Percentiles rank a stretch among this genome's conserved stretches.
These are phyloP conservation scores for Boletales sp. DNA, from an alignment of 768 basidiomycete species.

Conservation along the genomic window DNA sequence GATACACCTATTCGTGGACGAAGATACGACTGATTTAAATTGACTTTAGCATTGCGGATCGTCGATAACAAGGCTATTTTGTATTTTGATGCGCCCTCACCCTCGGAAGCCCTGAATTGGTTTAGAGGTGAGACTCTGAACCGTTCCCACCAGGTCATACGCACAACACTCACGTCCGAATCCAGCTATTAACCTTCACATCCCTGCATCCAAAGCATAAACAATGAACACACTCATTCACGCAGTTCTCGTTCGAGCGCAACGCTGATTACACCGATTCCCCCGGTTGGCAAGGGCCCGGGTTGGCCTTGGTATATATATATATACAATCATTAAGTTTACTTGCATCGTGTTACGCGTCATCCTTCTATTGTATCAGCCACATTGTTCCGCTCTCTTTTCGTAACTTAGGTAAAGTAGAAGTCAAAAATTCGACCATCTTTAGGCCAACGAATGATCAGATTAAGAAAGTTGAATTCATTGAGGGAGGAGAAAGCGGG, in stretches of 20 bases:
- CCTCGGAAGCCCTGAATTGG: constrained; percentile 86
- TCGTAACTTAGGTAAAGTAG: constrained; percentile 25
- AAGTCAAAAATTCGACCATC: constrained; percentile 6
- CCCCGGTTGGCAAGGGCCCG: constrained; percentile 13
- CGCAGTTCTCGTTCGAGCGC: constrained; percentile 4
- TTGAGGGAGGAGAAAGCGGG: too few species aligned
- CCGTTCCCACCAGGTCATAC: not conserved
- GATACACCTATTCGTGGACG: constrained; percentile 9
- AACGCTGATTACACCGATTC: constrained; percentile 3
- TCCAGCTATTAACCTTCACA: constrained; percentile 84
- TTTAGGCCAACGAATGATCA: not conserved
- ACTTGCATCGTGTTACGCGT: constrained; percentile 26
- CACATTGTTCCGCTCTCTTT: constrained; percentile 18
- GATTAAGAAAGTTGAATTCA: too few species aligned
- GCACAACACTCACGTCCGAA: constrained; percentile 3
- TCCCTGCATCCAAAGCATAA: constrained; percentile 77
- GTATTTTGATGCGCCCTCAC: constrained; percentile 82
- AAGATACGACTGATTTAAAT: constrained; percentile 4
- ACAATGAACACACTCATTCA: constrained; percentile 15
- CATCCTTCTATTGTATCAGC: constrained; percentile 33
- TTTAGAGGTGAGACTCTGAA: constrained; percentile 63
- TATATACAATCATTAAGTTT: constrained; percentile 36
- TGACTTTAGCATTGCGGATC: constrained; percentile 63
- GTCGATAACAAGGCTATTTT: constrained; percentile 91
- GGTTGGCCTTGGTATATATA: constrained; percentile 25